Percentiles rank a stretch among this genome's conserved stretches.
Evolutionary conservation across 2,329 filamentous ascomycete genomes (phyloP).

Genomic region (Paraconiothyrium brasiliense): DNA sequence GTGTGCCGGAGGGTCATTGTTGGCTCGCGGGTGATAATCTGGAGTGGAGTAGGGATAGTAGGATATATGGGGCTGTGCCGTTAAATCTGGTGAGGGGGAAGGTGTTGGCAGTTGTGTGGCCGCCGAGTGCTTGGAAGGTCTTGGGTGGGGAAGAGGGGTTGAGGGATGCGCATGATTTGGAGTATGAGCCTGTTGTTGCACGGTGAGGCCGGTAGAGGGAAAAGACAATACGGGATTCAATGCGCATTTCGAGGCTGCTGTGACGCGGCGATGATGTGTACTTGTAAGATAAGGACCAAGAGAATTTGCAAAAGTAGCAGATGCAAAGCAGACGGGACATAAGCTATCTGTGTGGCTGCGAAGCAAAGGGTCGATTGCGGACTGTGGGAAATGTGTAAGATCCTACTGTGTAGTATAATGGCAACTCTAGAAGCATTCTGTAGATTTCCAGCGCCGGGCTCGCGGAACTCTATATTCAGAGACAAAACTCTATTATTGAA

Average conservation of each 20-base stretch:
- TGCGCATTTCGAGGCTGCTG: neutral
- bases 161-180: constrained; percentile 4
- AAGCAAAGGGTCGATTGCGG: too few species aligned
- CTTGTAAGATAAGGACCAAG: neutral
- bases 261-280: neutral
- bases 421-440: too few species aligned
- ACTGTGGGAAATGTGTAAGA: too few species aligned
- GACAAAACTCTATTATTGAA: constrained; percentile 22
- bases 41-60: constrained; percentile 83
- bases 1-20: constrained; percentile 90
- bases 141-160: constrained; percentile 24
- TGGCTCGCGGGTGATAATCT: constrained; percentile 92
- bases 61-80: constrained; percentile 85
- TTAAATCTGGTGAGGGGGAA: constrained; percentile 86
- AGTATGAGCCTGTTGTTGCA: constrained; percentile 7
- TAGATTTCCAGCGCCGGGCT: too few species aligned
- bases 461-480: neutral
- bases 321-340: neutral
- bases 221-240: neutral
- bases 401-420: too few species aligned
- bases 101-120: constrained; percentile 63
- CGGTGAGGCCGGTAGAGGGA: neutral
- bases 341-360: neutral
- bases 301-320: neutral
- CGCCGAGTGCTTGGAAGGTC: constrained; percentile 38